A percentile compares a stretch with the other conserved stretches of the same genome.
Conservation (phyloP, 805 yeast species). For the Metschnikowia colocasiae region DNA sequence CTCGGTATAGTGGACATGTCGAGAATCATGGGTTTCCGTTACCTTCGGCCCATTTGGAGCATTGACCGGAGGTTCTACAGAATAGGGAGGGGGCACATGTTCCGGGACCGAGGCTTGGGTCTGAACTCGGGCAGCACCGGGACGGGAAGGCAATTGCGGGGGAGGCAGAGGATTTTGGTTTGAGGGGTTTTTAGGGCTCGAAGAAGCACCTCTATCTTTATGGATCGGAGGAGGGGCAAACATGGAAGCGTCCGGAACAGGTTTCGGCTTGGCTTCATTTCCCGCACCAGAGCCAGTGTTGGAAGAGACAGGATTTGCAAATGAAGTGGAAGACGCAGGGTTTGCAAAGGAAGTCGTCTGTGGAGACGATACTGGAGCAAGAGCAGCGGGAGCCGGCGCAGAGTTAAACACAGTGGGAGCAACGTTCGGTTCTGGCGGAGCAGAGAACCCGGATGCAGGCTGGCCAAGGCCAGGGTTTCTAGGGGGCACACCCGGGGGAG, state of each 20-base stretch:
- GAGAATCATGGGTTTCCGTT: neutral
- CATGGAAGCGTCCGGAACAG: constrained; percentile 33
- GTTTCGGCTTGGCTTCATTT: constrained; percentile 6
- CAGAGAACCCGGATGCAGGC: neutral
- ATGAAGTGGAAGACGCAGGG: neutral
- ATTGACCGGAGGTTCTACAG: neutral
- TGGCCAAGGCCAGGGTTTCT: neutral
- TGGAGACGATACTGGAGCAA: neutral
- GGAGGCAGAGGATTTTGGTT: neutral
- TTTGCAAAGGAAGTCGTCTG: neutral
- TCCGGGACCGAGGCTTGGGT: neutral
- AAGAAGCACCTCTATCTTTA: constrained; percentile 14
- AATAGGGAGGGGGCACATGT: constrained; percentile 4
- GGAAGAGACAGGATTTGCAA: neutral
- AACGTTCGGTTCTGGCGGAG: neutral
- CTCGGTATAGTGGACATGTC: constrained; percentile 22
- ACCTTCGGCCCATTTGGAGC: neutral
- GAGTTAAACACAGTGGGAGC: neutral
- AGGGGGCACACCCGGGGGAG: constrained; percentile 3
- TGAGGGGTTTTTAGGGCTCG: neutral
- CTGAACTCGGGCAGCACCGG: neutral
- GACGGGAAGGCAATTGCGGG: constrained; percentile 7
- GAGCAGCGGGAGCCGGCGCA: neutral
- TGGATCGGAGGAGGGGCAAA: constrained; percentile 44
- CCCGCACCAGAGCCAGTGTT: neutral